Base-by-base conservation (phyloP, 257 asterid species). In the Ocimum tenuiflorum region DNA sequence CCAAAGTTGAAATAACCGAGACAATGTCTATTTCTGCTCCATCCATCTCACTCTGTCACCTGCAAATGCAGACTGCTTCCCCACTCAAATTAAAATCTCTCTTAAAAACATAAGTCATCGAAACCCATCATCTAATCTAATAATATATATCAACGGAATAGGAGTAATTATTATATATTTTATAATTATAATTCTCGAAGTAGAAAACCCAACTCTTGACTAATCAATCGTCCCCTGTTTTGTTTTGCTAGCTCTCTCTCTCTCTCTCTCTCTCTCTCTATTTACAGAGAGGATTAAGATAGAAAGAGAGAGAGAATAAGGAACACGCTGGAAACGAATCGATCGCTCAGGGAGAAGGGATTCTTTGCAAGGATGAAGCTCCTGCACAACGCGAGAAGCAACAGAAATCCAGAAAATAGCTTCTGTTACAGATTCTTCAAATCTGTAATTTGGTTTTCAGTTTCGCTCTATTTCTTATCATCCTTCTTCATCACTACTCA, bases 321-420 rank as follows among this genome's bases (percentile, higher is more conserved):
- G 46, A 79, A 61, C 19, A 69, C 77, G 79, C n/a, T 64, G 18
- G 89, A 81, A 65, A 29, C 63, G 6, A 69, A 62, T 15, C 71
- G 58, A 49, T 71, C 77, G n/a, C n/a, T 70, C 57, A 77, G 61
- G 63, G 86, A 36, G 81, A 82, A 80, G 74, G 92, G 90, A 9
- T 84, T 89, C 69, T 81, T 80, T 60, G 86, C 84, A 2, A 85
- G 77, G 68, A 91, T 91, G 96, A 89, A 78, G 82, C 66, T 89
- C 17, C 53, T 71, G 7, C 77, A 73, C 65, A 60, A 42, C 65
- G 17, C 65, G 0, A 73, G 74, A 64, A 50, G 31, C 60, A 54
- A 35, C 63, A 71, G 63, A 8, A 46, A 56, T 24, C 22, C 66
- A 53, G 65, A 78, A 59, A 69, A 36, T 17, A 43, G 4, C 24